These are phyloP conservation scores for Pilatotrama ljubarskyi DNA, from an alignment of 768 basidiomycete genomes.

Conservation along the genomic window DNA sequence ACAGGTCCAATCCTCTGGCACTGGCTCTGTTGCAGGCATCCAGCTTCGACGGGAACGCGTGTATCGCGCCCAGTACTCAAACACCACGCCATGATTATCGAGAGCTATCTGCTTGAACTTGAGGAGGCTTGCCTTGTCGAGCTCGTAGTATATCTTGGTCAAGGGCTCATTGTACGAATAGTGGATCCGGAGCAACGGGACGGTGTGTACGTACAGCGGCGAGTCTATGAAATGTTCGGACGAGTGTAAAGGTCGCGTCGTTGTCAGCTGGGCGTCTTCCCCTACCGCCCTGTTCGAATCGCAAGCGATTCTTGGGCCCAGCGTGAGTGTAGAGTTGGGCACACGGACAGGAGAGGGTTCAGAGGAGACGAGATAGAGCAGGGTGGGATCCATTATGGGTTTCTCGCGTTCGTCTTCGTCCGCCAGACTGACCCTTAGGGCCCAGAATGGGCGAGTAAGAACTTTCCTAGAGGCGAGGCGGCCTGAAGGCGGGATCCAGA, in stretches of 20 bases:
- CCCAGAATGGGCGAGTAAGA: neutral
- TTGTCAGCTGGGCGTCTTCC: neutral
- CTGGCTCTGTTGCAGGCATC: too few species aligned
- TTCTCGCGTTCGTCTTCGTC: neutral
- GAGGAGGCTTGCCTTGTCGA: neutral
- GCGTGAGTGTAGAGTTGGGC: neutral
- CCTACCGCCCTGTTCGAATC: neutral
- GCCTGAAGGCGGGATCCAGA: neutral
- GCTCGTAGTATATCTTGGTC: neutral
- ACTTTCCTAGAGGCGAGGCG: neutral
- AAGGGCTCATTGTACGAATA: neutral
- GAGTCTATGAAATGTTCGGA: neutral
- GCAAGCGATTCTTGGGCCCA: neutral
- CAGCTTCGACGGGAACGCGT: neutral
- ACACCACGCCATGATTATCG: neutral
- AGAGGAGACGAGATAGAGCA: neutral
- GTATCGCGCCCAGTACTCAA: neutral
- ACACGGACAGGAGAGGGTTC: neutral
- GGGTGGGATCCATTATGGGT: neutral
- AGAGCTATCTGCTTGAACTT: neutral
- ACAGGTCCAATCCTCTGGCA: neutral
- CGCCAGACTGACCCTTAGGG: neutral
- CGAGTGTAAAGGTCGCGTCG: neutral
- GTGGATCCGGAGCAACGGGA: neutral
- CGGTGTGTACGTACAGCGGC: neutral